Percentiles rank a stretch among this genome's conserved stretches.
phyloP scores from a whole-genome alignment of 2,329 filamentous ascomycete species.

The Ramularia endophylla region DNA sequence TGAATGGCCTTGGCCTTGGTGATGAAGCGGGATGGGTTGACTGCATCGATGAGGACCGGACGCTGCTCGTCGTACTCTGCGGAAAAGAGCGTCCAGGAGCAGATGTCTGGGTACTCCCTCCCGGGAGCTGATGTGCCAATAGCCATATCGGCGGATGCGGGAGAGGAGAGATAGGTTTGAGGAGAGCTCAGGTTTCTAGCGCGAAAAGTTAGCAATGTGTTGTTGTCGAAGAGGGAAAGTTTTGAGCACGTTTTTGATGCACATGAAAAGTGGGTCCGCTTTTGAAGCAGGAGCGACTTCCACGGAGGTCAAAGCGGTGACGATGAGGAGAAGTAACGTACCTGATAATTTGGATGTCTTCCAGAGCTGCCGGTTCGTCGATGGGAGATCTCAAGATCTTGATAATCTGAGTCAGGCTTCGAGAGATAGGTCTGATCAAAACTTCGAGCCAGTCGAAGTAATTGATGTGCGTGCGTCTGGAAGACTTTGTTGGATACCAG shows the following conservation, averaged over 20 bases:
- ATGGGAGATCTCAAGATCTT: no score
- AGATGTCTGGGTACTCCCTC: slow-evolving; percentile 14
- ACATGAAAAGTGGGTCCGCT: not conserved
- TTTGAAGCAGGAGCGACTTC: no score
- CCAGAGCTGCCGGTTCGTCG: no score
- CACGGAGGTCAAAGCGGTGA: not conserved
- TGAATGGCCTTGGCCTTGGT: slow-evolving; percentile 17
- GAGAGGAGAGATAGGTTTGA: not conserved
- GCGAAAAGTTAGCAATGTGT: slow-evolving; percentile 1
- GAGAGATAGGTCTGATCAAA: no score
- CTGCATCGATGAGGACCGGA: slow-evolving; percentile 29
- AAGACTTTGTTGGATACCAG: no score
- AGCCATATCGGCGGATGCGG: not conserved
- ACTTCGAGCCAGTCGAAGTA: no score
- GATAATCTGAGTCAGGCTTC: no score
- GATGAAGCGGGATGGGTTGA: slow-evolving; percentile 20
- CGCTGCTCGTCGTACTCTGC: slow-evolving; percentile 17
- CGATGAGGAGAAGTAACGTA: not conserved
- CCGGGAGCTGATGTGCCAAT: not conserved
- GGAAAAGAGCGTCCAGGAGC: slow-evolving; percentile 16
- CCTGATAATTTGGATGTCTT: not conserved
- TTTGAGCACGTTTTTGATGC: not conserved
- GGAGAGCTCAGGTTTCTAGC: not conserved
- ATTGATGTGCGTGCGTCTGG: no score
- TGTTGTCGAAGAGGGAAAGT: not conserved